Evolutionary conservation across 805 yeast genomes (phyloP).

Genomic region (Zygosaccharomyces gambellarensis): DNA sequence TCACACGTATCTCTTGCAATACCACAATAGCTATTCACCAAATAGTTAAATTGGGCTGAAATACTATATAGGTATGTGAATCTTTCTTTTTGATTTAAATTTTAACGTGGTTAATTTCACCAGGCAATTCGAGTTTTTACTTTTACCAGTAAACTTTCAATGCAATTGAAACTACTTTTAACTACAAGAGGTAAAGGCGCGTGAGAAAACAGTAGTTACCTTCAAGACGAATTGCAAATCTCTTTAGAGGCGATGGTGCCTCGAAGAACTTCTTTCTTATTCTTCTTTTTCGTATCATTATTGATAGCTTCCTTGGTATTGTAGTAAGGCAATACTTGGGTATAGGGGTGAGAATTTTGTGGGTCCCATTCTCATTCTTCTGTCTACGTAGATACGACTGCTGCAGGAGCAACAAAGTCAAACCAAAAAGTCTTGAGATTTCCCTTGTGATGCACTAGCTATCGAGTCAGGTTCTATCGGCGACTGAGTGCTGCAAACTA

Average conservation of each 20-base stretch:
- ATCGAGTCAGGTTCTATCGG: not conserved
- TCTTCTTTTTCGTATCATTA: not conserved
- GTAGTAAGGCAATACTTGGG: not conserved
- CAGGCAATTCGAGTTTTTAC: not conserved
- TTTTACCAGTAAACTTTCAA: not conserved
- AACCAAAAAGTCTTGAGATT: not conserved
- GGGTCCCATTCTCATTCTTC: not conserved
- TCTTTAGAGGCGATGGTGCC: not conserved
- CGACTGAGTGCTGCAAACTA: slow-evolving; percentile 1
- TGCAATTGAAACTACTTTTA: not conserved
- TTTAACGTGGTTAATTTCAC: slow-evolving; percentile 1
- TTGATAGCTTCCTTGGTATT: too few species aligned
- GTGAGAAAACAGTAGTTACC: not conserved
- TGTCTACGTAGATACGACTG: not conserved
- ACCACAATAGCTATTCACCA: not conserved
- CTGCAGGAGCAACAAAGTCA: not conserved
- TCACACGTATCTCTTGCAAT: not conserved
- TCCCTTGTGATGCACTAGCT: not conserved
- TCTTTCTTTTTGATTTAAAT: not conserved
- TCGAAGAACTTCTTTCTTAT: not conserved
- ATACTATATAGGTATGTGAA: not conserved
- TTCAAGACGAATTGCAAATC: not conserved
- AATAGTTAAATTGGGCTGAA: not conserved
- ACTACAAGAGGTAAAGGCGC: slow-evolving; percentile 5
- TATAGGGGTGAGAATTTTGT: not conserved